These are phyloP conservation scores for Phenoliferia sp. DNA, from an alignment of 1,284 basidiomycete genomes.

Conservation along the genomic window DNA sequence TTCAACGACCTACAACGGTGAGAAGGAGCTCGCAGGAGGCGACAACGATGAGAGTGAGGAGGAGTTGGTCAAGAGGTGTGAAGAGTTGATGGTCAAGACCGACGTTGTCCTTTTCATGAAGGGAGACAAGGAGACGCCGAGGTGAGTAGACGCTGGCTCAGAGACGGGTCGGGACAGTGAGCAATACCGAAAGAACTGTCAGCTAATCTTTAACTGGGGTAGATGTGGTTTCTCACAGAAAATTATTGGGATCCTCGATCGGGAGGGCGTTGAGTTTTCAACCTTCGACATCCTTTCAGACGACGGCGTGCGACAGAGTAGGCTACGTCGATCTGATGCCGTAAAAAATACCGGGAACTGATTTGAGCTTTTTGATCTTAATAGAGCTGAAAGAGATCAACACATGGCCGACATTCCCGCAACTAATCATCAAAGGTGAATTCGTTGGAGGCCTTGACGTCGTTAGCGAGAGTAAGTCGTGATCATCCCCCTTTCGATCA, in stretches of 20 bases:
- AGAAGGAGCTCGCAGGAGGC: conserved; percentile 39
- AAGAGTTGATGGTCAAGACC: conserved; percentile 58
- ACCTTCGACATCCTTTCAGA: conserved; percentile 69
- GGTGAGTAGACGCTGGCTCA: conserved; percentile 45
- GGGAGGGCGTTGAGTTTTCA: conserved; percentile 60
- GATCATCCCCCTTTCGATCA: neutral
- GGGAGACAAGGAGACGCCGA: conserved; percentile 76
- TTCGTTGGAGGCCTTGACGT: conserved; percentile 61
- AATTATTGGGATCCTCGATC: conserved; percentile 60
- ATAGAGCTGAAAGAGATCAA: conserved; percentile 57
- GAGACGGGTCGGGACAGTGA: neutral
- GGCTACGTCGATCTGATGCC: conserved; percentile 20
- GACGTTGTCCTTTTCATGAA: conserved; percentile 95
- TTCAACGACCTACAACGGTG: conserved; percentile 31
- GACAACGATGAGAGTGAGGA: conserved; percentile 57
- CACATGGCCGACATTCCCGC: conserved; percentile 64
- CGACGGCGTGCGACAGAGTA: conserved; percentile 61
- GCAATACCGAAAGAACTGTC: neutral
- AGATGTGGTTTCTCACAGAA: conserved; percentile 68
- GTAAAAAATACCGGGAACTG: neutral
- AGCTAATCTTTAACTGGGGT: neutral
- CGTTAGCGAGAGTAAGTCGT: conserved; percentile 41
- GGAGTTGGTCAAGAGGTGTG: conserved; percentile 60
- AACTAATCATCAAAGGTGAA: conserved; percentile 62
- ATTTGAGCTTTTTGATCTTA: neutral